Base-by-base conservation (phyloP, 1,284 basidiomycete genomes). In the Microbotryum intermedium region DNA sequence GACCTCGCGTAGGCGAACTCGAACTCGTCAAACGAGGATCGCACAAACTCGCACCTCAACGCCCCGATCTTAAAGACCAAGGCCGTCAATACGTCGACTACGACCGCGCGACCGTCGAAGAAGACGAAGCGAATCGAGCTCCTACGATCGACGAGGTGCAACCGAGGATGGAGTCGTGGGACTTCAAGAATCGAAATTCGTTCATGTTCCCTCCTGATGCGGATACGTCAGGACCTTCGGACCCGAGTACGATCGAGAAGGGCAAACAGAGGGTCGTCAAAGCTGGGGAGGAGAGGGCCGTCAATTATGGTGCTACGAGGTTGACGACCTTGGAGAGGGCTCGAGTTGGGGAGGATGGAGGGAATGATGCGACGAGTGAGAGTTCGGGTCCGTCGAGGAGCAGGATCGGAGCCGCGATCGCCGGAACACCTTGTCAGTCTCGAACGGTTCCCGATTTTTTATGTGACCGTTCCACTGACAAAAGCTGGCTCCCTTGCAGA, bases 191-290 rank as follows among this genome's bases (percentile, higher is more conserved):
- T 30, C 83, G 91, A 59, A 97, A 97, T 77, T 84, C 86, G 9
- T 79, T 97, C 56, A 93, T 94, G 89, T 97, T 93, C 71, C 74
- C 86, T 1, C 91, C 92, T 3, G 92, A 94, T 71, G 88, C 88
- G 29, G 86, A 97, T 72, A 77, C 81, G 30, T 11, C 11, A 6
- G 34, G 13, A 39, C 34, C 34, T 39, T 39, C 34, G 9, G 16
- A 39, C 6, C 39, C 30, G 30, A 25, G 23, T 28, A 18, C 16
- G 42, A 28, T 9, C 43, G 30, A 28, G 20, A 57, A 39, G 55
- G 57, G 90, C 69, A 81, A 83, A 64, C 13, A 16, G 18, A 39
- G 34, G 34, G 4, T 39, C 13, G 18, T 68, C 23, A 68, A 76
- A 16, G 78, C 79, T 29, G 77, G 74, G 13, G 81, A 82, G 59